Evolutionary conservation across 2,329 filamentous ascomycete species (phyloP), one percentile per base, ranked within the genome.

Genomic region (Zymoseptoria crescenta): DNA sequence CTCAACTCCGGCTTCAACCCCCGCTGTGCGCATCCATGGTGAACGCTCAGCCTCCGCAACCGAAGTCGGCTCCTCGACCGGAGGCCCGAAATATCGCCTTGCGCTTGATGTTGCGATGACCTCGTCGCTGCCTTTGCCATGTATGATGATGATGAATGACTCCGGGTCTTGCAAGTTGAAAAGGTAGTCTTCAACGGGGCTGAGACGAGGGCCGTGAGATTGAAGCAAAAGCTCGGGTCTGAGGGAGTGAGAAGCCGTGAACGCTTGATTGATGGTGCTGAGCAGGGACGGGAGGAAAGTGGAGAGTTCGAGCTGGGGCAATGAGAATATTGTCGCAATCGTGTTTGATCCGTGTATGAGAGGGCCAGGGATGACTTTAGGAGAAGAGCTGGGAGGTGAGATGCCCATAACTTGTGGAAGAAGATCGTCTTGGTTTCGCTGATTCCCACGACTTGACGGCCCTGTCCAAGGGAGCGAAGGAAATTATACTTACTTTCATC

Each of bases 61-160:
- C 1, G 48, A n/a, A 7, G 41, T 51, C 8, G 19, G 49, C 8
- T 59, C 51, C 27, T 57, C 41, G 10, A 45, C 13, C 8, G 55
- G 9, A 2, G 58, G 61, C 1, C 61, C 63, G 21, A 54, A 49
- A 52, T 59, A 63, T 24, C 57, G 57, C 29, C 59, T 35, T 50
- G 56, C 61, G 16, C 53, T 63, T 9, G 61, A 61, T 8, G 63
- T 65, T 16, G 56, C 63, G 20, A 65, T 41, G 1, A 62, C 61
- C 16, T 59, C 28, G 29, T 52, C 28, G 29, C 29, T 54, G 13
- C 45, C 54, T 24, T 19, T 20, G 9, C 50, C 30, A 52, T 50
- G 49, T 5, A 65, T 57, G 7, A 62, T 51, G 5, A 65, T 54
- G 20, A 59, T 16, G 50, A 65, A 65, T 2, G 61, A 57, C 27